A percentile compares a stretch with the other conserved stretches of the same genome.
These are phyloP conservation scores for Penicillium sp. DNA, from an alignment of 2,329 filamentous ascomycete species.

Conservation along the genomic window DNA sequence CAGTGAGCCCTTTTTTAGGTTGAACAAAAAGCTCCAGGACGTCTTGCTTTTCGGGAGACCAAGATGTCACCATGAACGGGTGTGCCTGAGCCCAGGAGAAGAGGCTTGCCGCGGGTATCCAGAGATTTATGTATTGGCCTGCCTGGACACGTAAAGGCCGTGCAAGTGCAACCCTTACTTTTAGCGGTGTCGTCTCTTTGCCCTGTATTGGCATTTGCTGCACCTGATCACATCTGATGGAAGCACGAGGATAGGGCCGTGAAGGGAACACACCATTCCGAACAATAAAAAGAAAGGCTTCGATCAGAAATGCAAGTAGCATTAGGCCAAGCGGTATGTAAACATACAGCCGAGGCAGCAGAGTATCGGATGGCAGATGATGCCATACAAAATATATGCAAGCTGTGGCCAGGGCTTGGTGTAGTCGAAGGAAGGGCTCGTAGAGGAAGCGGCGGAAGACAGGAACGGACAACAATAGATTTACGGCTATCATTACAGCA, in stretches of 20 bases:
- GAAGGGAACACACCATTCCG: conserved; percentile 8
- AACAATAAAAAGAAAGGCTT: conserved; percentile 5
- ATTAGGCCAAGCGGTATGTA: conserved; percentile 13
- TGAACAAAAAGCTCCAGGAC: conserved; percentile 16
- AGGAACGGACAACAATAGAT: conserved; percentile 11
- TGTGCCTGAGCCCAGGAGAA: conserved; percentile 12
- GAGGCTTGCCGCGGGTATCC: background rate
- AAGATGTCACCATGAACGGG: conserved; percentile 17
- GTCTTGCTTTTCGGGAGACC: conserved; percentile 12
- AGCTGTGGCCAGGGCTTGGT: conserved; percentile 15
- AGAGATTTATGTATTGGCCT: conserved; percentile 6
- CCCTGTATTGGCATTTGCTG: background rate
- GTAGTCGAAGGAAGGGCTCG: conserved; percentile 15
- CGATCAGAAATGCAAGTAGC: conserved; percentile 6
- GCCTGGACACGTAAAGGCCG: conserved; percentile 5
- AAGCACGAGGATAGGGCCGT: conserved; percentile 10
- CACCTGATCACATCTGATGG: conserved; percentile 7
- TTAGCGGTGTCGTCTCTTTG: conserved; percentile 7
- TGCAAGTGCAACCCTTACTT: conserved; percentile 9
- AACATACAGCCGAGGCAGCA: conserved; percentile 11
- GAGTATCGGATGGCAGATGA: conserved; percentile 13
- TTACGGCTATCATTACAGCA: conserved; percentile 4
- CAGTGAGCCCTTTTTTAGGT: conserved; percentile 8
- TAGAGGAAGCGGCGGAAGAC: conserved; percentile 7
- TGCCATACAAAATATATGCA: conserved; percentile 15